Evolutionary conservation across 345 rosid genomes (phyloP), one percentile per base, ranked within the genome.

Genomic region (Bretschneidera sinensis): DNA sequence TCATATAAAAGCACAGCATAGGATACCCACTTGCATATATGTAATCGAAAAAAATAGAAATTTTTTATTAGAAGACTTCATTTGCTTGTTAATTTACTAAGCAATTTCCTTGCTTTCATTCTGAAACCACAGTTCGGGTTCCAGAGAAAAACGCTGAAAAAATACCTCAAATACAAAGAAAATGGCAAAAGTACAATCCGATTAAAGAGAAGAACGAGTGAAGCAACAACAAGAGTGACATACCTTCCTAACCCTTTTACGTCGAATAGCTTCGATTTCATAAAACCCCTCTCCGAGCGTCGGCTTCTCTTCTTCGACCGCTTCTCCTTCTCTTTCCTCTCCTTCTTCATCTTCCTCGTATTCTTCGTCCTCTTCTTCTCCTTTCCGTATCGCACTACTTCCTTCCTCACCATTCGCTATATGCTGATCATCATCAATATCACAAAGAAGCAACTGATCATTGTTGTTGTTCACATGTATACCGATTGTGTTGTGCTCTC

Each of bases 181-280:
- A 39, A 39, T 31, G 6, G 35, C 35, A 33, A 28, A 39, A 21
- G 13, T 25, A 22, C 0, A 11, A 21, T 23, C 35, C 14, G 17
- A 19, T 21, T 6, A 17, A 10, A 24, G 43, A 24, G 5, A 16
- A 19, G 10, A 48, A 19, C 11, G 23, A 14, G 45, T 4, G 20
- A 33, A 55, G 21, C 22, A 19, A 59, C 45, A 49, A 17, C 39
- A 60, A 70, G 50, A 58, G 18, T 43, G 51, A 62, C 55, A 63
- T 59, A 95, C 99, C 92, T 95, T 95, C 53, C 98, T 79, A 39
- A 86, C 73, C 66, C 99, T 73, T 76, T 84, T 87, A 17, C 98
- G 87, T 49, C 97, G 97, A 71, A 95, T 90, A 59, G 94, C 91
- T 84, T 95, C 98, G 60, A 95, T 95, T 79, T 95, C 99, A 61